Conservation (phyloP, 2,329 filamentous ascomycete genomes). For the Aspergillus sergii region DNA sequence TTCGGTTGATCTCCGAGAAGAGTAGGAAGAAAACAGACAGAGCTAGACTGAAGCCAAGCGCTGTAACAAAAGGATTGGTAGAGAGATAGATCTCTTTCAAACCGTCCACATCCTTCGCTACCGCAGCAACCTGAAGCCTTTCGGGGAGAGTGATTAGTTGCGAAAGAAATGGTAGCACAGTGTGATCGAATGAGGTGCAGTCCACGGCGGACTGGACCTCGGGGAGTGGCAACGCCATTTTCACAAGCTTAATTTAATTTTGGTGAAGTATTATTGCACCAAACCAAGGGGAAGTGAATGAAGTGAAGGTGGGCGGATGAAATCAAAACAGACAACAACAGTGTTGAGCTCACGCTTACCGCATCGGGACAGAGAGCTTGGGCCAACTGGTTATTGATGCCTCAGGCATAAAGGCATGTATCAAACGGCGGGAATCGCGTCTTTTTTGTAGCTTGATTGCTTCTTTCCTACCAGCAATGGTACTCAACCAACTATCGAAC, state of each 20-base stretch:
- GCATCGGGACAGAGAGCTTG: constrained; percentile 8
- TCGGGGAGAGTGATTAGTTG: constrained; percentile 72
- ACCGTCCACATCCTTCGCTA: constrained; percentile 61
- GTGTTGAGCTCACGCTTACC: constrained; percentile 1
- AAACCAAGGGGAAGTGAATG: neutral
- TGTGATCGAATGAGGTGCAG: constrained; percentile 73
- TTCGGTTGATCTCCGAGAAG: constrained; percentile 81
- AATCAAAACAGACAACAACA: constrained; percentile 13
- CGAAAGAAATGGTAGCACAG: constrained; percentile 72
- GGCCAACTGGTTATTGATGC: neutral
- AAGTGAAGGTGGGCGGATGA: constrained; percentile 3
- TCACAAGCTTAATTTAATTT: neutral
- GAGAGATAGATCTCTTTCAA: constrained; percentile 73
- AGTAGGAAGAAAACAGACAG: constrained; percentile 74
- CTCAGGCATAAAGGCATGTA: neutral
- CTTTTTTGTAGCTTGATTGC: neutral
- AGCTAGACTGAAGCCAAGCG: constrained; percentile 70
- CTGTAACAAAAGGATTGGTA: constrained; percentile 84
- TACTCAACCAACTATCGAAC: neutral
- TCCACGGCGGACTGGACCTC: constrained; percentile 70
- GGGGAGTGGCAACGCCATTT: constrained; percentile 66
- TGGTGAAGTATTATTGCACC: neutral
- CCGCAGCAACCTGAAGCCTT: constrained; percentile 62
- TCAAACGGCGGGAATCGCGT: constrained; percentile 5
- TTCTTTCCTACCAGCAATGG: neutral